Evolutionary conservation across 768 basidiomycete genomes (phyloP).

Genomic region (Calocera viscosa): DNA sequence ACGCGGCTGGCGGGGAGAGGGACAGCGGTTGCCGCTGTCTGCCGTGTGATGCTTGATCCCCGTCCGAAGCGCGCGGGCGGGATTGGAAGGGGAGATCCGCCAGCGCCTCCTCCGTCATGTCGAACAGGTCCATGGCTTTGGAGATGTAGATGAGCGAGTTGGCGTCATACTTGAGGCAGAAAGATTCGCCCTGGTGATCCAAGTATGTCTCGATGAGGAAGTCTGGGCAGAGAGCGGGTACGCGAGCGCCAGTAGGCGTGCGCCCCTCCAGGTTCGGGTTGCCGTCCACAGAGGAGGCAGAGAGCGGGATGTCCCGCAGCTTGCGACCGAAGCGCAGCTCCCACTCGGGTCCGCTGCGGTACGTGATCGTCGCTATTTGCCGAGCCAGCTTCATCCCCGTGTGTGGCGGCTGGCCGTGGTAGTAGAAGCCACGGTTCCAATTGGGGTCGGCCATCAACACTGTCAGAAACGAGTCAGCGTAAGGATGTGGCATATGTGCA

Average conservation of each 20-base stretch:
- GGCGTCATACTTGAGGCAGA: constrained; percentile 97
- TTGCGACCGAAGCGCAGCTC: constrained; percentile 91
- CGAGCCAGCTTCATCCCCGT: constrained; percentile 97
- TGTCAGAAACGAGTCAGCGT: constrained; percentile 25
- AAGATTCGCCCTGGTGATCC: constrained; percentile 92
- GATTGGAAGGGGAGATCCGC: constrained; percentile 46
- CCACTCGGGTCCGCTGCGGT: constrained; percentile 98
- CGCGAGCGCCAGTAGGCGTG: constrained; percentile 24
- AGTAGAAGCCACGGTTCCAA: constrained; percentile 99
- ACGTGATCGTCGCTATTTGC: constrained; percentile 98
- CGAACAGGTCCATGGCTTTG: constrained; percentile 99
- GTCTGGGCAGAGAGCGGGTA: constrained; percentile 84
- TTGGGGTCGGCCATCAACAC: constrained; percentile 99
- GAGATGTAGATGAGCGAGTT: constrained; percentile 98
- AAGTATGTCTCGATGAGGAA: constrained; percentile 98
- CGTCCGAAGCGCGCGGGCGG: constrained; percentile 20
- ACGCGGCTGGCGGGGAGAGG: constrained; percentile 41
- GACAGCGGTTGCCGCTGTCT: constrained; percentile 30
- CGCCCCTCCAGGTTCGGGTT: constrained; percentile 20
- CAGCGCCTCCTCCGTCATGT: constrained; percentile 74
- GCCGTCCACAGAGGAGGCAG: constrained; percentile 11
- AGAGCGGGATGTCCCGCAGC: constrained; percentile 34
- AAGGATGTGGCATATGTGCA: constrained; percentile 9
- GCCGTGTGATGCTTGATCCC: constrained; percentile 15
- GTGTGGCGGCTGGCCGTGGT: constrained; percentile 88